Conservation (phyloP, 805 yeast genomes). For the Candida glaebosa region DNA sequence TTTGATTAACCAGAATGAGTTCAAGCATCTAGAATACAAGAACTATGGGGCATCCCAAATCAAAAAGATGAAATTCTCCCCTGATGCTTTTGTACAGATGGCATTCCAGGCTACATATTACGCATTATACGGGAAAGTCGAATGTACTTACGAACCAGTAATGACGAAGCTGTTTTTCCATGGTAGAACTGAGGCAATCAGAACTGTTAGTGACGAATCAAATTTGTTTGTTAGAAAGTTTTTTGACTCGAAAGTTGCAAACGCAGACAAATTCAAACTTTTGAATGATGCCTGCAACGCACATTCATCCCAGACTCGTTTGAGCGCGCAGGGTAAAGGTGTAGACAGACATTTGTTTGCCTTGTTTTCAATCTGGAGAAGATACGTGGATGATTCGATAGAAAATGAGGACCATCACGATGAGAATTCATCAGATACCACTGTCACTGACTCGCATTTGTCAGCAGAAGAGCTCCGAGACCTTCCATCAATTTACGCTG, state of each 20-base stretch:
- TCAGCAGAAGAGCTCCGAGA: constrained; percentile 13
- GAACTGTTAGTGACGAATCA: constrained; percentile 79
- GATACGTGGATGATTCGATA: constrained; percentile 40
- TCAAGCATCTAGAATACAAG: constrained; percentile 72
- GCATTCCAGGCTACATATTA: constrained; percentile 90
- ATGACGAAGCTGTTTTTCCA: constrained; percentile 87
- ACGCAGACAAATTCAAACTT: constrained; percentile 54
- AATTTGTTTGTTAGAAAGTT: constrained; percentile 80
- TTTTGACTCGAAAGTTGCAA: constrained; percentile 61
- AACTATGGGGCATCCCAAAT: constrained; percentile 72
- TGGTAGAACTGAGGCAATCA: constrained; percentile 90
- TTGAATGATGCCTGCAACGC: constrained; percentile 66
- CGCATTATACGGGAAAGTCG: constrained; percentile 88
- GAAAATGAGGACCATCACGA: constrained; percentile 12
- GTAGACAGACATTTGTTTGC: constrained; percentile 91
- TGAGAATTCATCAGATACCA: constrained; percentile 28
- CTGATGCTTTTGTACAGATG: constrained; percentile 94
- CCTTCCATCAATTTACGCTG: constrained; percentile 77
- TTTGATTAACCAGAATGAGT: constrained; percentile 85
- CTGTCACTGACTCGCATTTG: constrained; percentile 17
- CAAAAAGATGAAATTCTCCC: constrained; percentile 82
- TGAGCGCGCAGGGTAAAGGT: constrained; percentile 76
- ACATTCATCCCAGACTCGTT: constrained; percentile 66
- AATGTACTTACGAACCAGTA: constrained; percentile 93
- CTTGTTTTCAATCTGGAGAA: constrained; percentile 80